Base-by-base conservation (phyloP, 176 grass and related monocot genomes). In the Zoysia pacifica region DNA sequence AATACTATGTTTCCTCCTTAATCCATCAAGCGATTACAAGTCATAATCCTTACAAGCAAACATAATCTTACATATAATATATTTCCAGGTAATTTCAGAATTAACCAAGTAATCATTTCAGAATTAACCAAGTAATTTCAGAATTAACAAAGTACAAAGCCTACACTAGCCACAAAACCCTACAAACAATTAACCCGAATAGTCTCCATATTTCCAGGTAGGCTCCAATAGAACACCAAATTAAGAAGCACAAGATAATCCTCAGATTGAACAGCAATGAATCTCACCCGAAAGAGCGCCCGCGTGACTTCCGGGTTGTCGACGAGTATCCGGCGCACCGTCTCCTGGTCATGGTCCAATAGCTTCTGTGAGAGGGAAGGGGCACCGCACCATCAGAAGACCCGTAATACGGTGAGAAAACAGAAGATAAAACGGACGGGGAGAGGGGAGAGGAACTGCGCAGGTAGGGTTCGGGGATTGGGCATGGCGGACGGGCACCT, bases 261-360 rank as follows among this genome's bases (percentile, higher is more conserved):
- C 48, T 16, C 1, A 65, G 52, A 39, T n/a, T 6, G 2, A 12
- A n/a, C 1, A 0, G 74, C 51, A 20, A 45, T 43, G 43, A 78
- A 82, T 62, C 78, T 87, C 70, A 95, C 97, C 88, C 91, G 86
- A 58, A 99, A 99, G 28, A 99, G 92, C 56, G 90, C 80, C 42
- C 97, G 90, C 60, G 93, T 99, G 71, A 99, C 83, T 8, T 83
- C 69, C n/a, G 93, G 97, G 73, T 93, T 99, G 52, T 95, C 90
- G 4, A 99, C 91, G 20, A 99, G 97, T 77, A 99, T 90, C 73
- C 86, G 90, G 64, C 93, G 89, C 56, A 84, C 97, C 81, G 88
- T 89, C 75, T 99, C 80, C 80, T 95, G 90, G 79, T 99, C 88
- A 68, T 91, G 86, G 47, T 96, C 88, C 61, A 96, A 86, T 79